Conservation (phyloP, 495 filamentous ascomycete genomes). For the Penicillium pancosmium region DNA sequence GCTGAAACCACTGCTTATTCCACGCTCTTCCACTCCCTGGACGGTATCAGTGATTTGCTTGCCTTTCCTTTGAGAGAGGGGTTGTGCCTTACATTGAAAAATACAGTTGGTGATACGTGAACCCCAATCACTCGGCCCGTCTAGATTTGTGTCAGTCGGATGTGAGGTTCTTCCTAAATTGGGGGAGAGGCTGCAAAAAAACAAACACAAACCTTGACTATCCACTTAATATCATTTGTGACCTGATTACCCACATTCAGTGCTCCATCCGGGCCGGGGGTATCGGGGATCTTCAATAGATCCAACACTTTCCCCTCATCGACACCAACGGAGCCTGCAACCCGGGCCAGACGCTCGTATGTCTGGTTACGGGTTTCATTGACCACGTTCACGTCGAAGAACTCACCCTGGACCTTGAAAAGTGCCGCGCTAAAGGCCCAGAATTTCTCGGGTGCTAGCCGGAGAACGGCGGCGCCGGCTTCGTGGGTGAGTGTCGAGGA, state of each 20-base stretch:
- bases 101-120: constrained; percentile 86
- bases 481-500: constrained; percentile 87
- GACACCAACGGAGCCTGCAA: constrained; percentile 69
- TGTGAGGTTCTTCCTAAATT: neutral
- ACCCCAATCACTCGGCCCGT: constrained; percentile 72
- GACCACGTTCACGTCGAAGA: constrained; percentile 81
- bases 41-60: constrained; percentile 27
- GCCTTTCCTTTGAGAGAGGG: neutral
- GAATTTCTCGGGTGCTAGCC: constrained; percentile 67
- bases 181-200: neutral
- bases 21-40: constrained; percentile 73
- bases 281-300: constrained; percentile 65
- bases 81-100: constrained; percentile 65
- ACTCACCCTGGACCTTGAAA: constrained; percentile 70
- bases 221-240: constrained; percentile 81
- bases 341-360: constrained; percentile 72
- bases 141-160: constrained; percentile 27
- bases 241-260: constrained; percentile 75
- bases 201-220: constrained; percentile 65
- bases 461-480: constrained; percentile 77
- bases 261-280: constrained; percentile 60
- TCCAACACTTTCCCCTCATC: constrained; percentile 64
- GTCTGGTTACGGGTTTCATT: constrained; percentile 82
- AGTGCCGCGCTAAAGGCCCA: constrained; percentile 74
- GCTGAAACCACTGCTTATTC: constrained; percentile 77